Percentiles rank a stretch among this genome's conserved stretches.
Conservation (phyloP, 1,284 basidiomycete genomes). For the Schizophyllum amplum region DNA sequence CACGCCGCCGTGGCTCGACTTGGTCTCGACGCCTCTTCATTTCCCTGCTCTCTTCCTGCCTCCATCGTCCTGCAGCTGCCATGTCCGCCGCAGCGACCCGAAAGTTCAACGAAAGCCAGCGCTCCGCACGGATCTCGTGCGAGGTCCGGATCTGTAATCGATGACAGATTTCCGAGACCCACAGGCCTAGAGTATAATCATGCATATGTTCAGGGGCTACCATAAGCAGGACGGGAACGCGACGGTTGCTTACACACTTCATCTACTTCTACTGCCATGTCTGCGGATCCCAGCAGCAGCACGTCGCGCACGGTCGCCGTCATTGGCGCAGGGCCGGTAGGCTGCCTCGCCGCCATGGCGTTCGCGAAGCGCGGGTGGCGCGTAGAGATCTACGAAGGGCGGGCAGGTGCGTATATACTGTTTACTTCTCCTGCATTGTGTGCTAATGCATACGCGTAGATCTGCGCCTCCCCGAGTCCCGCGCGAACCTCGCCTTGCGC, state of each 20-base stretch:
- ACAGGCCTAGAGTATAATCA: neutral
- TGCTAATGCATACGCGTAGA: slow-evolving; percentile 32
- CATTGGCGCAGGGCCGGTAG: slow-evolving; percentile 90
- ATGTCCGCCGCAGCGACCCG: too few relatives aligned
- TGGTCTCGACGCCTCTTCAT: neutral
- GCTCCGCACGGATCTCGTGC: neutral
- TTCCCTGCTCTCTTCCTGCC: neutral
- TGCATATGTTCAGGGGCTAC: neutral
- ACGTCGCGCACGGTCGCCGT: slow-evolving; percentile 49
- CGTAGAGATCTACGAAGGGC: slow-evolving; percentile 85
- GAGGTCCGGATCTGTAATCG: neutral
- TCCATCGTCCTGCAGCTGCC: neutral
- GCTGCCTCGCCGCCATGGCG: slow-evolving; percentile 83
- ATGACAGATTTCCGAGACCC: neutral
- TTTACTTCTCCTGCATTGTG: slow-evolving; percentile 6
- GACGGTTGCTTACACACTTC: neutral
- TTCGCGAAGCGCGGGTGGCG: slow-evolving; percentile 85
- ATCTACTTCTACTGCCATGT: neutral
- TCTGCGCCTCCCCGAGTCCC: slow-evolving; percentile 62
- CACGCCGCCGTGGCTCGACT: neutral
- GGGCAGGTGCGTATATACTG: slow-evolving; percentile 55
- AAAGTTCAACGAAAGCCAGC: too few relatives aligned
- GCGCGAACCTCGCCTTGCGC: slow-evolving; percentile 57
- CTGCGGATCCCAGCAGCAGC: slow-evolving; percentile 7
- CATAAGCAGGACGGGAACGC: neutral